phyloP scores from a whole-genome alignment of 139 green algal genomes.

The Diplosphaera chodatii region DNA sequence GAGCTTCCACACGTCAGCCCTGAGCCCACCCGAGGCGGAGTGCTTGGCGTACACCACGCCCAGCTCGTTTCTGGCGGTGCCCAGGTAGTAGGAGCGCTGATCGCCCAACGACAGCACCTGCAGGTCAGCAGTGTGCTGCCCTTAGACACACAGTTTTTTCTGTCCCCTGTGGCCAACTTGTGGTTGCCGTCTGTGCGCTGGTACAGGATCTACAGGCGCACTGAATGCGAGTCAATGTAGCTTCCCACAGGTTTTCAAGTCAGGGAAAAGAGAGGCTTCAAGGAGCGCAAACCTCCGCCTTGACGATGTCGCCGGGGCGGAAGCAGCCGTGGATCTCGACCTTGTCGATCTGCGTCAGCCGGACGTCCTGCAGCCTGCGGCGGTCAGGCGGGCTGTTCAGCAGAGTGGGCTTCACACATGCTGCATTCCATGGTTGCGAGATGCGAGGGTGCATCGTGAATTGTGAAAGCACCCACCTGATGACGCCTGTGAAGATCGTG shows the following conservation, averaged over 20 bases:
- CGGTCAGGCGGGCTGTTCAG: too few relatives aligned
- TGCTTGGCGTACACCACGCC: slow-evolving; percentile 81
- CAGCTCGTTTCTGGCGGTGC: slow-evolving; percentile 83
- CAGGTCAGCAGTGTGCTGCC: neutral
- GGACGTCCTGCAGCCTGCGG: slow-evolving; percentile 64
- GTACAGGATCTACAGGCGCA: too few relatives aligned
- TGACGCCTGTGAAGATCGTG: slow-evolving; percentile 59
- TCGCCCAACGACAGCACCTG: slow-evolving; percentile 76
- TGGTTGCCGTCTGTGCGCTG: too few relatives aligned
- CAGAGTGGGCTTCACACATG: too few relatives aligned
- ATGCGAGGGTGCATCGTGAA: too few relatives aligned
- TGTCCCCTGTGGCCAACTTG: too few relatives aligned
- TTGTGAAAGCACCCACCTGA: slow-evolving; percentile 27
- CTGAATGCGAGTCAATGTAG: too few relatives aligned
- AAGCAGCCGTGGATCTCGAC: slow-evolving; percentile 81
- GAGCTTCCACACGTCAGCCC: too few relatives aligned
- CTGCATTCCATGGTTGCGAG: too few relatives aligned
- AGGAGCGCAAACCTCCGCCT: slow-evolving; percentile 38
- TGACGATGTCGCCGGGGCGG: slow-evolving; percentile 82
- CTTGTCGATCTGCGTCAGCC: slow-evolving; percentile 81
- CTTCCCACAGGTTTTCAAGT: too few relatives aligned
- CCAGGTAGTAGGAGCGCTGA: slow-evolving; percentile 77
- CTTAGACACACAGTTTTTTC: too few relatives aligned
- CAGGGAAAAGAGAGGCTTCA: too few relatives aligned
- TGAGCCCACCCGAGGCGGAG: neutral